These are phyloP conservation scores for Ceratobasidium sp. DNA, from an alignment of 1,284 basidiomycete species.

Conservation along the genomic window DNA sequence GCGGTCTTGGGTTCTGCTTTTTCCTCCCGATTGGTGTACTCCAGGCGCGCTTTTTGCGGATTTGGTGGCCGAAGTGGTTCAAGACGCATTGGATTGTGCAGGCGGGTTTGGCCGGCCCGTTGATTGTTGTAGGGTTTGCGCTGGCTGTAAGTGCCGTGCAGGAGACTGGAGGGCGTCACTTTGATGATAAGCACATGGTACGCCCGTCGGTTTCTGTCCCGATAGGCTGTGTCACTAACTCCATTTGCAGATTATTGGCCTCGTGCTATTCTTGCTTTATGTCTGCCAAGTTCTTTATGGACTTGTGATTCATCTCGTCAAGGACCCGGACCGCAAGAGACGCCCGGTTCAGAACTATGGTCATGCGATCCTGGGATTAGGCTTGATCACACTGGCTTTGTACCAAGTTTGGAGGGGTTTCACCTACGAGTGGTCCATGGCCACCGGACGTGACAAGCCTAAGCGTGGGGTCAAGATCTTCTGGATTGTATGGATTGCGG, in stretches of 20 bases:
- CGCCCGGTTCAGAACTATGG: conserved; percentile 49
- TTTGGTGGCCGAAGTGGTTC: conserved; percentile 46
- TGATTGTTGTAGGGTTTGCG: conserved; percentile 47
- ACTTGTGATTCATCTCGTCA: conserved; percentile 47
- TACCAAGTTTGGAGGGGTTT: conserved; percentile 53
- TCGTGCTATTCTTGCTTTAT: conserved; percentile 47
- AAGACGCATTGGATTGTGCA: conserved; percentile 47
- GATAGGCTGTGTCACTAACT: not conserved
- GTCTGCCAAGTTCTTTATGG: conserved; percentile 45
- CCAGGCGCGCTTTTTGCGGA: conserved; percentile 33
- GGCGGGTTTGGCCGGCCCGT: conserved; percentile 44
- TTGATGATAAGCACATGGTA: conserved; percentile 44
- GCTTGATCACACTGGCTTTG: conserved; percentile 41
- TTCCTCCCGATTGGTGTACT: conserved; percentile 42
- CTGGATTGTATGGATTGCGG: conserved; percentile 47
- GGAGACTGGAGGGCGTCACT: conserved; percentile 23
- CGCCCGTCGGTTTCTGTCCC: not conserved
- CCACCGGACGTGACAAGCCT: conserved; percentile 32
- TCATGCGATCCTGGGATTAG: conserved; percentile 53
- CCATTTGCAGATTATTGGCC: conserved; percentile 38
- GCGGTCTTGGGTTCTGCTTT: conserved; percentile 39
- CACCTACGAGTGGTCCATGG: conserved; percentile 34
- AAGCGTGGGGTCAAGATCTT: conserved; percentile 34
- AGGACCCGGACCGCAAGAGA: conserved; percentile 47
- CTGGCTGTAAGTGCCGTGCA: conserved; percentile 32